phyloP scores from a whole-genome alignment of 192 early-diverging fungal genomes.

The Mortierella claussenii region DNA sequence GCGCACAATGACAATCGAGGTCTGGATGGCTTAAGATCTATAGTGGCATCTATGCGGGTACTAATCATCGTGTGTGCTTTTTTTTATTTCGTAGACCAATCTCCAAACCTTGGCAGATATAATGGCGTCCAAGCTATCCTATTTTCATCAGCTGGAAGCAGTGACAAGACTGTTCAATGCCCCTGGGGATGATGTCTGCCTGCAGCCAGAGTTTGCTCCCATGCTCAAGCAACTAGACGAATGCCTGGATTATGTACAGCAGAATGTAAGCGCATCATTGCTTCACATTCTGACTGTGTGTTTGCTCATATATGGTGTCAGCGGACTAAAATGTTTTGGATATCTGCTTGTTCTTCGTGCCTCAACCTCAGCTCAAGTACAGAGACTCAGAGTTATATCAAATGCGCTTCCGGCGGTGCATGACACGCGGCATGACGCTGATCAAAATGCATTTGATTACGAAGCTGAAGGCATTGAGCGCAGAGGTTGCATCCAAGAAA shows the following conservation, averaged over 20 bases:
- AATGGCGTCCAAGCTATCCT: conserved; percentile 71
- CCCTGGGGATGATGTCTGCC: conserved; percentile 87
- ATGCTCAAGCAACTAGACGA: conserved; percentile 83
- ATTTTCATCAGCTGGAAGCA: conserved; percentile 88
- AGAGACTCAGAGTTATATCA: conserved; percentile 92
- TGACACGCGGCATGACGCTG: conserved; percentile 91
- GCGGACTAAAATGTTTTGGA: background rate
- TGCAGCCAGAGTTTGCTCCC: conserved; percentile 81
- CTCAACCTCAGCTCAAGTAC: conserved; percentile 66
- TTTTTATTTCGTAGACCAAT: conserved; percentile 53
- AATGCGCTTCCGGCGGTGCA: conserved; percentile 94
- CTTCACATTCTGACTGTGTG: background rate
- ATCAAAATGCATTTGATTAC: conserved; percentile 92
- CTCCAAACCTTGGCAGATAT: conserved; percentile 67
- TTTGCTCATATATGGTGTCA: background rate
- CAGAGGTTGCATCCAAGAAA: conserved; percentile 70
- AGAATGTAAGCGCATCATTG: conserved; percentile 63
- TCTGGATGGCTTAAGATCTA: too few species aligned
- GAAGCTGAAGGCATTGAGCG: conserved; percentile 69
- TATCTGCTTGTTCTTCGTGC: background rate
- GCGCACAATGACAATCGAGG: too few species aligned
- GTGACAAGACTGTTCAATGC: conserved; percentile 81
- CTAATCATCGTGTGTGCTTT: background rate
- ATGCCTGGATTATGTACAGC: conserved; percentile 79
- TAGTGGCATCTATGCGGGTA: background rate